Percentiles rank a stretch among this genome's conserved stretches.
Evolutionary conservation across 805 yeast genomes (phyloP).

Genomic region (Ascoidea rubescens): DNA sequence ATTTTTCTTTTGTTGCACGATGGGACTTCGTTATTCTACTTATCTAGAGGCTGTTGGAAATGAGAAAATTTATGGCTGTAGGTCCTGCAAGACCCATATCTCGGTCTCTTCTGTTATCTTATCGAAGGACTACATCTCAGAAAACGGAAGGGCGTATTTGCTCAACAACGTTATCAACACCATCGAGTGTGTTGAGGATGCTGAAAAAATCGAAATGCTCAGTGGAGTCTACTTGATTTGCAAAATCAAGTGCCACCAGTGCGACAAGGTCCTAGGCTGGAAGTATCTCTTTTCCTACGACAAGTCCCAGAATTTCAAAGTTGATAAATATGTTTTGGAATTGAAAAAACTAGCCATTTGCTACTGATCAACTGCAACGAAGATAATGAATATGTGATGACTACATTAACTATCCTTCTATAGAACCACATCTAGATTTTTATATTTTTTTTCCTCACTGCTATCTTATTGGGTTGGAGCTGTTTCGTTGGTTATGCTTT

Average conservation of each 20-base stretch:
- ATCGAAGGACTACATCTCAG: constrained; percentile 37
- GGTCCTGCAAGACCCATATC: constrained; percentile 26
- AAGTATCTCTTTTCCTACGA: constrained; percentile 36
- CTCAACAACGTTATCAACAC: constrained; percentile 18
- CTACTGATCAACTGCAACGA: too few species aligned
- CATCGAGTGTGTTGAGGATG: constrained; percentile 16
- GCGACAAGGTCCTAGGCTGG: constrained; percentile 48
- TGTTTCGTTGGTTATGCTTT: too few species aligned
- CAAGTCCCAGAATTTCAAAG: constrained; percentile 38
- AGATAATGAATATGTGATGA: too few species aligned
- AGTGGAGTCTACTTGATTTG: constrained; percentile 47
- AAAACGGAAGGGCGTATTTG: constrained; percentile 42
- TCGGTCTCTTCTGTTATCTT: constrained; percentile 21
- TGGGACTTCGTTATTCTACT: background rate
- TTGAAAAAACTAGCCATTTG: constrained; percentile 9
- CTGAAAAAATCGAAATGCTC: constrained; percentile 34
- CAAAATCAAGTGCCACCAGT: constrained; percentile 41
- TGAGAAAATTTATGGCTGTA: constrained; percentile 23
- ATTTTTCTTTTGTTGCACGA: too few species aligned
- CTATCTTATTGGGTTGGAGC: too few species aligned
- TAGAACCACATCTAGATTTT: too few species aligned
- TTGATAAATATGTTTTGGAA: constrained; percentile 46
- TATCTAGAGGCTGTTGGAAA: constrained; percentile 10
- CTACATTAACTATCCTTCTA: too few species aligned
- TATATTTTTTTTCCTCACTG: too few species aligned